These are phyloP conservation scores for Teratosphaeriaceae sp. DNA, from an alignment of 2,329 filamentous ascomycete species.

Conservation along the genomic window DNA sequence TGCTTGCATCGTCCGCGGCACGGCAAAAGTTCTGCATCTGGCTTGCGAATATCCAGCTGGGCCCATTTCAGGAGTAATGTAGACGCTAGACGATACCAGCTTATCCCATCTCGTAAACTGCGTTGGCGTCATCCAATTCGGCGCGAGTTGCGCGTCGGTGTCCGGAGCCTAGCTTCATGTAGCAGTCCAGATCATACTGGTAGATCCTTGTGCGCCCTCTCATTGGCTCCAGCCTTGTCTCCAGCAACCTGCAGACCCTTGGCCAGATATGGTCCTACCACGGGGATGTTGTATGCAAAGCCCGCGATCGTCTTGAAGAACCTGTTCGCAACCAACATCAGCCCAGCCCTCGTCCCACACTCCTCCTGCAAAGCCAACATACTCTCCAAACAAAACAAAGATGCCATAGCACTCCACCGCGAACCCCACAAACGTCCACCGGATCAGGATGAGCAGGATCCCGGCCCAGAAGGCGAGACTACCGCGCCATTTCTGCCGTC, in stretches of 20 bases:
- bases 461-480: conserved; percentile 82
- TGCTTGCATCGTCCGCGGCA: background rate
- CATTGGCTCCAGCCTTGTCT: conserved; percentile 59
- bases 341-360: conserved; percentile 2
- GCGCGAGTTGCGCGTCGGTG: background rate
- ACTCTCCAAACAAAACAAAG: conserved; percentile 83
- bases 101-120: background rate
- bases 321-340: conserved; percentile 6
- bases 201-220: conserved; percentile 67
- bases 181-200: conserved; percentile 53
- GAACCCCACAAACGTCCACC: conserved; percentile 91
- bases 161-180: background rate
- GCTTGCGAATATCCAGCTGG: conserved; percentile 7
- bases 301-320: conserved; percentile 88
- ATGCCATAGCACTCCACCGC: conserved; percentile 88
- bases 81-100: background rate
- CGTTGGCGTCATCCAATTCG: background rate
- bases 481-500: conserved; percentile 85
- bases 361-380: conserved; percentile 1
- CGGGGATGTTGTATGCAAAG: conserved; percentile 76
- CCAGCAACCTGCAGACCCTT: conserved; percentile 62
- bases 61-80: conserved; percentile 2
- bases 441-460: conserved; percentile 75
- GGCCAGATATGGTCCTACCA: conserved; percentile 82
- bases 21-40: conserved; percentile 6